Conservation (phyloP, 805 yeast species). For the Suhomyces xylopsoci region DNA sequence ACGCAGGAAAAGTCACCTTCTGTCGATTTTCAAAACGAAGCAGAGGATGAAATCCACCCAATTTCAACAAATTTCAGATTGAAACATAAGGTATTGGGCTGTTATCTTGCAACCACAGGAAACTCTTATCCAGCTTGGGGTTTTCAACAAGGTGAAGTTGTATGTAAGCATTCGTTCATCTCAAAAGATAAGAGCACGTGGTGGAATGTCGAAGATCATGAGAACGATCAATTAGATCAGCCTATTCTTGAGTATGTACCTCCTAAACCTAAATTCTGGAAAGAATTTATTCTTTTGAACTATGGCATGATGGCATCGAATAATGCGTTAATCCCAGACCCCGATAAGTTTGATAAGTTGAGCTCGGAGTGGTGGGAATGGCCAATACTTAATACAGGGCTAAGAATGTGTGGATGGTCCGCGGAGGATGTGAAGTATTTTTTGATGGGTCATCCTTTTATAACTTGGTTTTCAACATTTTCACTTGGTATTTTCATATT, state of each 20-base stretch:
- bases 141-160: conserved; percentile 76
- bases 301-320: conserved; percentile 82
- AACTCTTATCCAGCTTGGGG: conserved; percentile 77
- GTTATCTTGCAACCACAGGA: conserved; percentile 78
- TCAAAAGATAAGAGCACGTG: conserved; percentile 60
- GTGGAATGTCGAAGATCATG: conserved; percentile 80
- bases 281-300: conserved; percentile 69
- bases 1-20: conserved; percentile 50
- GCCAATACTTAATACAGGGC: conserved; percentile 67
- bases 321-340: conserved; percentile 77
- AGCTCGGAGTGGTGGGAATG: conserved; percentile 83
- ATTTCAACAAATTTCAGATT: conserved; percentile 71
- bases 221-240: conserved; percentile 43
- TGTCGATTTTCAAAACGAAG: conserved; percentile 46
- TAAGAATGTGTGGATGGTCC: conserved; percentile 78
- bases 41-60: conserved; percentile 58
- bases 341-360: conserved; percentile 64
- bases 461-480: conserved; percentile 55
- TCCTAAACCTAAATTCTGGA: conserved; percentile 49
- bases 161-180: conserved; percentile 55
- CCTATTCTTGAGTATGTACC: conserved; percentile 34
- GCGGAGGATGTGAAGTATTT: conserved; percentile 53
- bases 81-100: conserved; percentile 58
- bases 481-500: conserved; percentile 20
- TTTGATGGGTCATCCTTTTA: conserved; percentile 71